Evolutionary conservation across 1,284 basidiomycete species (phyloP), one percentile per base, ranked within the genome.

Genomic region (Ceratobasidium sp.): DNA sequence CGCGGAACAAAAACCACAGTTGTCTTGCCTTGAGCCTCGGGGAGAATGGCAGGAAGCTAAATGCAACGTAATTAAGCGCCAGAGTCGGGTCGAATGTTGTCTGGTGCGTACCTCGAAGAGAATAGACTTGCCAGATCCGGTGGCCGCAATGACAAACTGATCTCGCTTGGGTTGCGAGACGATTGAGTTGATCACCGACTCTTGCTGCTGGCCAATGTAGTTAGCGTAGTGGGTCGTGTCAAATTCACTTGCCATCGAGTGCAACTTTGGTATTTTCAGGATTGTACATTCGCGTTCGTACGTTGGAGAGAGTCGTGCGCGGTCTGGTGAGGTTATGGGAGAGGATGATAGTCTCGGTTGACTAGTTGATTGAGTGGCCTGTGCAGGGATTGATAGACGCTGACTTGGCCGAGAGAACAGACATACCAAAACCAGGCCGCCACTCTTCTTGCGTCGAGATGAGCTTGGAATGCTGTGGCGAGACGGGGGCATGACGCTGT

Each of bases 1-100:
- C 59, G 70, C 38, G 70, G 70, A 33, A 72, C 62, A 25, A 72
- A 72, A 12, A 72, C 70, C 1, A 72, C 40, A 0, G 70, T 72
- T 5, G 48, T 44, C 25, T 72, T 72, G 11, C 49, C 59, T 16
- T 16, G 12, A 11, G 70, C 46, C n/a, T 23, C 33, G 12, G 59
- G 70, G 0, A 72, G 49, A 18, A 72, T 72, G 12, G 58, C 70
- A 4, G 70, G 70, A 2, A 72, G 70, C 70, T 72, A 30, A 16
- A 25, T 33, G 44, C 12, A 5, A 44, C 11, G 49, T 23, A 53
- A 16, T 40, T 54, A 30, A n/a, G 33, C 3, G 36, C 16, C 3
- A 2, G 44, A 51, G 36, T 16, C n/a, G 0, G 14, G 7, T 3
- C 1, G 11, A 23, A 4, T 33, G 14, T 25, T 42, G 25, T 44